These are phyloP conservation scores for Solioccasus polychromus DNA, from an alignment of 768 basidiomycete species.

Conservation along the genomic window DNA sequence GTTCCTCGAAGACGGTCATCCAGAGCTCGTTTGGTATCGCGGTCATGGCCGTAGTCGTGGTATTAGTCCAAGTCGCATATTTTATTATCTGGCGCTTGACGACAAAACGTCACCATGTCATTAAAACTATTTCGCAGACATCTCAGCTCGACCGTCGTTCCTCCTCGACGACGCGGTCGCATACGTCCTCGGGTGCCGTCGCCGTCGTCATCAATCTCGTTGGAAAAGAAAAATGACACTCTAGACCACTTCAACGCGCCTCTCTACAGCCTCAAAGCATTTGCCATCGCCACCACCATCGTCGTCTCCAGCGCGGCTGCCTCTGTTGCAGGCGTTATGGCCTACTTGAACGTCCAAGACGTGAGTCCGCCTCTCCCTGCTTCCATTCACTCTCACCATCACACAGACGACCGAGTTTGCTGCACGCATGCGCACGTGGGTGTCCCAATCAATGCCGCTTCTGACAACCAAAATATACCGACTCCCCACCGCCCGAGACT, in stretches of 20 bases:
- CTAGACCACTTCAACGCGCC: conserved; percentile 46
- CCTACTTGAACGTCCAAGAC: conserved; percentile 50
- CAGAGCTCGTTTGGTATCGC: conserved; percentile 38
- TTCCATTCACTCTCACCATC: neutral
- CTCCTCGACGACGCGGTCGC: neutral
- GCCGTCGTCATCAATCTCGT: neutral
- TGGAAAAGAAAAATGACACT: no score
- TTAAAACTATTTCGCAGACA: no score
- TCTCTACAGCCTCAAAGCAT: conserved; percentile 58
- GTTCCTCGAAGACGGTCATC: conserved; percentile 36
- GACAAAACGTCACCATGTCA: neutral
- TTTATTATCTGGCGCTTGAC: neutral
- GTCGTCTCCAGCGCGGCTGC: conserved; percentile 48
- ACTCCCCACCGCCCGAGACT: conserved; percentile 30
- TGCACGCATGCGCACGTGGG: conserved; percentile 47
- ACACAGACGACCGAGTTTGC: conserved; percentile 59
- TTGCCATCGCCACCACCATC: conserved; percentile 60
- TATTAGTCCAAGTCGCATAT: neutral
- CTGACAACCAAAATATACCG: conserved; percentile 54
- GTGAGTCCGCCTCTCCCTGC: conserved; percentile 31
- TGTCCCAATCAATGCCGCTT: conserved; percentile 46
- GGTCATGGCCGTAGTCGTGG: conserved; percentile 8
- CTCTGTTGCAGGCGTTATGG: conserved; percentile 48
- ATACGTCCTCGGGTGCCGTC: neutral
- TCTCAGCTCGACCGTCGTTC: no score